Conservation (phyloP, 2,329 filamentous ascomycete genomes). For the Coniochaeta sp. region DNA sequence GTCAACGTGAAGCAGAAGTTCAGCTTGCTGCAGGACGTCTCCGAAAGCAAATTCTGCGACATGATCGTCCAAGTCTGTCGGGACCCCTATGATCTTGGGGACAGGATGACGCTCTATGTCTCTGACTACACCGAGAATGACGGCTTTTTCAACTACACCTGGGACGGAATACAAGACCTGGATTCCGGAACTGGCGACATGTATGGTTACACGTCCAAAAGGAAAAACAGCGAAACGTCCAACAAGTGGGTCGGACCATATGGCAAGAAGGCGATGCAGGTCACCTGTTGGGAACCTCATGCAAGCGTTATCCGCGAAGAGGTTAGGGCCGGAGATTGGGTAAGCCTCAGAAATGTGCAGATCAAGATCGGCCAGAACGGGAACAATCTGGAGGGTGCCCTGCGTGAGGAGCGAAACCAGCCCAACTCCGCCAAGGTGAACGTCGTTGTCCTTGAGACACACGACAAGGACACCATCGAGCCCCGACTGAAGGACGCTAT, state of each 20-base stretch:
- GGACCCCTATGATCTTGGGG: conserved; percentile 32
- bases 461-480: conserved; percentile 33
- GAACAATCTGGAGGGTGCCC: conserved; percentile 59
- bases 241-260: conserved; percentile 64
- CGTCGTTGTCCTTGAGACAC: conserved; percentile 41
- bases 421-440: conserved; percentile 40
- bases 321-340: conserved; percentile 51
- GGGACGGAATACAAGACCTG: conserved; percentile 19
- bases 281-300: conserved; percentile 66
- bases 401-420: conserved; percentile 51
- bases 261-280: conserved; percentile 62
- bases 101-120: conserved; percentile 59
- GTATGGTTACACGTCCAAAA: conserved; percentile 37
- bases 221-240: conserved; percentile 41
- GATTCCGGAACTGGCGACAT: conserved; percentile 16
- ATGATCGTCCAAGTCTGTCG: conserved; percentile 63
- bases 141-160: conserved; percentile 46
- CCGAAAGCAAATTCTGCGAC: conserved; percentile 52
- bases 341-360: conserved; percentile 65
- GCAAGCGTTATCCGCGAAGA: conserved; percentile 46
- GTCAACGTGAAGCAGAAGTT: conserved; percentile 48
- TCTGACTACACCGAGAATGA: conserved; percentile 76
- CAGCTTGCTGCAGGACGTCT: conserved; percentile 55
- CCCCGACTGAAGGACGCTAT: conserved; percentile 48
- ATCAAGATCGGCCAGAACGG: conserved; percentile 49